Base-by-base conservation (phyloP, 129 eudicot genomes). In the Dittrichia graveolens region DNA sequence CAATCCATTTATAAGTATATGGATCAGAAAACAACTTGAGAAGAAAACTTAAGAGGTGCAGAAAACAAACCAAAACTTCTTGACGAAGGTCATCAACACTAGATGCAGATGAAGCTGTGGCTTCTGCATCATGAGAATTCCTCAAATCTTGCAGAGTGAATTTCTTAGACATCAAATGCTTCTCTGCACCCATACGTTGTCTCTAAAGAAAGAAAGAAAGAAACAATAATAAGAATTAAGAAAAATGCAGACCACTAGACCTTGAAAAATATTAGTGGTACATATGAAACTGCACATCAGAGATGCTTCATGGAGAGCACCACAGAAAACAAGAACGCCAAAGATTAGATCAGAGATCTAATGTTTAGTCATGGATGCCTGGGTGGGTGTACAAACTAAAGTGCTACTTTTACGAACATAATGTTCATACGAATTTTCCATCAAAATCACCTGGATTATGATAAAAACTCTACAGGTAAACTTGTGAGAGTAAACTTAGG, bases 61-160 rank as follows among this genome's bases (percentile, higher is more conserved):
- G 80, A 74, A 45, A 69, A 84, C 96, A 78, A 58, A 94, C 98
- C 42, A 75, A 80, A 72, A 86, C 71, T 46, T 94, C 98, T 42
- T 75, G 78, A 79, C 54, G 82, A 58, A 86, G 89, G 82, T 90
- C 98, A 57, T 90, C 97, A 61, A 81, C 89, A 49, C 76, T 78
- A 67, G 97, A 84, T 42, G 77, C 77, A 47, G 88, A 62, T 34
- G 82, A 78, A 14, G 81, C 39, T 38, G 43, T 69, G 78, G 93
- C 80, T 84, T 84, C 97, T 43, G 84, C 80, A 4, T 77, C 85
- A 72, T 58, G 65, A 43, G 87, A 76, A 15, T 52, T 83, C 84
- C 83, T 73, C 83, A 91, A 48, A 75, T 88, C 97, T 55, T 88
- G 74, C 73, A 90, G 78, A 50, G 66, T 75, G 41, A 80, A 42